Conservation (phyloP, 257 asterid species). For the Lavandula angustifolia region DNA sequence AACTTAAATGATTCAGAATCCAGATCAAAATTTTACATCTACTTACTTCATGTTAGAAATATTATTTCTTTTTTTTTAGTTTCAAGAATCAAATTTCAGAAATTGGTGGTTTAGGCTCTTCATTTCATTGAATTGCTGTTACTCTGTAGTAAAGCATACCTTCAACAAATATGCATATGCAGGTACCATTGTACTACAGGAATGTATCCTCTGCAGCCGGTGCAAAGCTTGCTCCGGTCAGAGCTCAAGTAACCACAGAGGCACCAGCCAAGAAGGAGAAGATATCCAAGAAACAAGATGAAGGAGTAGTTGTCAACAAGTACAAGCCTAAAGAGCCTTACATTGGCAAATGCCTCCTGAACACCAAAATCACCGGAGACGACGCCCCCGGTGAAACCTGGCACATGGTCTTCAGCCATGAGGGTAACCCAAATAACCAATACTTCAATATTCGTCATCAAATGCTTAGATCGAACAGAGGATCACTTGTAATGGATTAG, state of each 20-base stretch:
- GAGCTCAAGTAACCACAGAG: constrained; percentile 92
- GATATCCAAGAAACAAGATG: constrained; percentile 78
- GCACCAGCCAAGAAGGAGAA: constrained; percentile 90
- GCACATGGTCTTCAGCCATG: constrained; percentile 98
- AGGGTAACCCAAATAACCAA: constrained; percentile 49
- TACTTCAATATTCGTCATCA: background rate
- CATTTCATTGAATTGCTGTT: too few relatives aligned
- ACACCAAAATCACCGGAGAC: constrained; percentile 97
- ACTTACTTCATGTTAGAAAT: too few relatives aligned
- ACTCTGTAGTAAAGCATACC: background rate
- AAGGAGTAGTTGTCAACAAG: constrained; percentile 80
- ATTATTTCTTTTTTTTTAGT: too few relatives aligned
- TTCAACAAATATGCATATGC: constrained; percentile 10
- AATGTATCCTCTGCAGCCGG: constrained; percentile 55
- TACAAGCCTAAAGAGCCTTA: constrained; percentile 95
- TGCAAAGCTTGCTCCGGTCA: constrained; percentile 47
- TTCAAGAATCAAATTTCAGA: too few relatives aligned
- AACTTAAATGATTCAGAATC: too few relatives aligned
- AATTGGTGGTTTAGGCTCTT: too few relatives aligned
- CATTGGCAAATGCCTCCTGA: constrained; percentile 78
- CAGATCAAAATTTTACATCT: too few relatives aligned
- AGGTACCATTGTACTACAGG: constrained; percentile 65
- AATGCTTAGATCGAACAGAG: background rate
- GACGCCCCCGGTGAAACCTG: constrained; percentile 99
- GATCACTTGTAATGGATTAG: background rate